Evolutionary conservation across 768 basidiomycete genomes (phyloP).

Genomic region (Pleurotus pulmonarius): DNA sequence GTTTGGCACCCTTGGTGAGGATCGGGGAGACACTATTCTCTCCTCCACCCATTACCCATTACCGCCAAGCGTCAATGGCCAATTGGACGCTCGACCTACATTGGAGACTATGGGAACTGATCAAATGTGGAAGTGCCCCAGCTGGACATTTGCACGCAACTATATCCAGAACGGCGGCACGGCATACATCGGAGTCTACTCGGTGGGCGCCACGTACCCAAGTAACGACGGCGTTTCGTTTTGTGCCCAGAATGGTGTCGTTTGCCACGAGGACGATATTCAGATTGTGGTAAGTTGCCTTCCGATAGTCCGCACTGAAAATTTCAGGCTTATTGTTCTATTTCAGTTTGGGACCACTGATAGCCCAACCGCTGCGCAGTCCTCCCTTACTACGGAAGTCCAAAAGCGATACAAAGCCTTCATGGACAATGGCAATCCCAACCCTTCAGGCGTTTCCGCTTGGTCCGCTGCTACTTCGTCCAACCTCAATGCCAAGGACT

Average conservation of each 20-base stretch:
- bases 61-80: conserved; percentile 20
- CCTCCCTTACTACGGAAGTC: conserved; percentile 59
- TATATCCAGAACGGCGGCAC: conserved; percentile 64
- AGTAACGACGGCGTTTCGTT: conserved; percentile 52
- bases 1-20: conserved; percentile 39
- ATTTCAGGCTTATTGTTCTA: conserved; percentile 1
- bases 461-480: conserved; percentile 55
- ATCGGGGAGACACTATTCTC: conserved; percentile 39
- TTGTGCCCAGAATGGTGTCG: conserved; percentile 52
- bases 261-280: conserved; percentile 85
- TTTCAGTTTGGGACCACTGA: conserved; percentile 52
- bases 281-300: conserved; percentile 56
- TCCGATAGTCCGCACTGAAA: background rate
- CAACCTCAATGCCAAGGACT: conserved; percentile 52
- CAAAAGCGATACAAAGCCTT: conserved; percentile 69
- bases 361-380: conserved; percentile 52
- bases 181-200: conserved; percentile 65
- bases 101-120: conserved; percentile 64
- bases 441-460: conserved; percentile 39
- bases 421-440: conserved; percentile 59
- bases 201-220: conserved; percentile 68
- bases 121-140: conserved; percentile 64
- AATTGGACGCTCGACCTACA: conserved; percentile 50
- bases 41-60: conserved; percentile 44
- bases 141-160: conserved; percentile 66